Conservation (phyloP, 1,284 basidiomycete genomes). For the Rhodotorula sp. region DNA sequence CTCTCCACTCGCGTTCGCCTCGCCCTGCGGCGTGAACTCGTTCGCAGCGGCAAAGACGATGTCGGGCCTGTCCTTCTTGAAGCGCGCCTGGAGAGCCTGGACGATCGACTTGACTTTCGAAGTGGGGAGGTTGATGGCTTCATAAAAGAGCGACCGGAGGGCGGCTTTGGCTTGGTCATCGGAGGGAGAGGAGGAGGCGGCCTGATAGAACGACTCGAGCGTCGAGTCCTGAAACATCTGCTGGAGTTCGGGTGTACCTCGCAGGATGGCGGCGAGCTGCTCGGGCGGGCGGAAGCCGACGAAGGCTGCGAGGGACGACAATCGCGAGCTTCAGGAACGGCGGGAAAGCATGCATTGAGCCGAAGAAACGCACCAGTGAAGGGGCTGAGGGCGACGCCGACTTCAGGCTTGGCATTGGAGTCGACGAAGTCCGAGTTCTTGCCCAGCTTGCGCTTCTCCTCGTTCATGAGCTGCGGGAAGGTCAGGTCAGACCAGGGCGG, state of each 20-base stretch:
- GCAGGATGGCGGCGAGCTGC: slow-evolving; percentile 27
- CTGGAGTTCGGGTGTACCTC: slow-evolving; percentile 25
- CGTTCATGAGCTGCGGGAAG: slow-evolving; percentile 30
- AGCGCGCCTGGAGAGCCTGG: slow-evolving; percentile 10
- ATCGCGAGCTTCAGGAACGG: neutral
- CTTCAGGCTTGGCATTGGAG: slow-evolving; percentile 40
- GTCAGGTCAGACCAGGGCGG: slow-evolving; percentile 8
- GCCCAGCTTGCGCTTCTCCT: slow-evolving; percentile 23
- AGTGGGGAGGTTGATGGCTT: slow-evolving; percentile 24
- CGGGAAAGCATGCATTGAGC: neutral
- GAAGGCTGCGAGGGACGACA: neutral
- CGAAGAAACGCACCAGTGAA: slow-evolving; percentile 25
- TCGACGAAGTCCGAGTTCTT: slow-evolving; percentile 40
- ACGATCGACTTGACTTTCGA: slow-evolving; percentile 25
- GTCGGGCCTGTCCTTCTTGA: slow-evolving; percentile 24
- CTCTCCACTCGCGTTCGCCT: slow-evolving; percentile 23
- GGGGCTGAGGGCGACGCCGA: slow-evolving; percentile 38
- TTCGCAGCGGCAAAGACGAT: slow-evolving; percentile 32
- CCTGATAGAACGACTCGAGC: slow-evolving; percentile 6
- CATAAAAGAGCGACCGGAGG: slow-evolving; percentile 32
- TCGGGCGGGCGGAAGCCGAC: slow-evolving; percentile 39
- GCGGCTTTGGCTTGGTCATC: slow-evolving; percentile 12
- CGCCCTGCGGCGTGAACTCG: slow-evolving; percentile 6
- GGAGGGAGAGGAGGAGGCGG: slow-evolving; percentile 1
- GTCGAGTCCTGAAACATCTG: slow-evolving; percentile 21